Evolutionary conservation across 106 monocot genomes (phyloP).

Genomic region (Dendrobium chrysotoxum): DNA sequence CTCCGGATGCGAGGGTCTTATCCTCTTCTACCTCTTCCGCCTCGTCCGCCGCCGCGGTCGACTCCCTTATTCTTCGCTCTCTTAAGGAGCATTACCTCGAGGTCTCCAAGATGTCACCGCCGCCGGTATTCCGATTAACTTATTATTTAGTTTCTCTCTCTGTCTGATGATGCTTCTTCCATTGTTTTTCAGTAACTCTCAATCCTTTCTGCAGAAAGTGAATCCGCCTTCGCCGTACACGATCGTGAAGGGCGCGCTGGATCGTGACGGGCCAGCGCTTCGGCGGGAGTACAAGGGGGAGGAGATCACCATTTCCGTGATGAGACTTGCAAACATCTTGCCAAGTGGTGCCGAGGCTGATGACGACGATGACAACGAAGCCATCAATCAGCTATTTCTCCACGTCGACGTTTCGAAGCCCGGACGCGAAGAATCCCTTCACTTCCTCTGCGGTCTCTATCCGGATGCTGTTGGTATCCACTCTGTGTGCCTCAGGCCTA

Average conservation of each 20-base stretch:
- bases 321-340: constrained; percentile 62
- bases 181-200: not conserved
- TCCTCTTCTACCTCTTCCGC: constrained; percentile 11
- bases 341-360: constrained; percentile 50
- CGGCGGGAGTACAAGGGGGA: constrained; percentile 54
- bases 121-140: constrained; percentile 35
- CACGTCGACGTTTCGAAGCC: constrained; percentile 79
- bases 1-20: not conserved
- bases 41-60: constrained; percentile 12
- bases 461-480: constrained; percentile 93
- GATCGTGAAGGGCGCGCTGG: constrained; percentile 68
- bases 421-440: constrained; percentile 45
- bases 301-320: constrained; percentile 71
- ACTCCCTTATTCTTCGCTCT: constrained; percentile 27
- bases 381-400: constrained; percentile 86
- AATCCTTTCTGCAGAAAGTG: constrained; percentile 40
- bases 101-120: constrained; percentile 28
- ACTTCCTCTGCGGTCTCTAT: constrained; percentile 90
- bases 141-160: not conserved
- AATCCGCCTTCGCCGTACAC: constrained; percentile 61
- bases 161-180: not conserved
- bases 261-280: constrained; percentile 60
- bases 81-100: constrained; percentile 35
- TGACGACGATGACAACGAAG: constrained; percentile 38
- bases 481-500: constrained; percentile 66